These are phyloP conservation scores for Purpureocillium lavendulum DNA, from an alignment of 2,329 filamentous ascomycete species.

Conservation along the genomic window DNA sequence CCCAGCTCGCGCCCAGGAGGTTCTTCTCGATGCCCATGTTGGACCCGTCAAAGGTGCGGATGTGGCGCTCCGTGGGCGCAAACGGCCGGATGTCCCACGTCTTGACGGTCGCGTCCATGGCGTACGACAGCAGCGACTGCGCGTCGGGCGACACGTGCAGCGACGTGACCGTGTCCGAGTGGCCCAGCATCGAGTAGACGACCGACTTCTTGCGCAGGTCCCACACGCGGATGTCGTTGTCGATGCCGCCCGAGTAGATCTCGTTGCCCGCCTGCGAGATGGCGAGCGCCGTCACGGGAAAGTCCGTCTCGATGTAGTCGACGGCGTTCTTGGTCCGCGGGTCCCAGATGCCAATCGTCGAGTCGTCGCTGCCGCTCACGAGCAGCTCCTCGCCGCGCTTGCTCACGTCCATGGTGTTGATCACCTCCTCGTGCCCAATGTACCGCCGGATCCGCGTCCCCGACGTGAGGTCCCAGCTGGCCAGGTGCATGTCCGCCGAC, in stretches of 20 bases:
- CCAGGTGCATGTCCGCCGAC: conserved; percentile 86
- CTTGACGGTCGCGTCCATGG: conserved; percentile 86
- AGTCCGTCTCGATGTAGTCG: conserved; percentile 83
- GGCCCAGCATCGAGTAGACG: conserved; percentile 79
- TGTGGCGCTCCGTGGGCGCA: conserved; percentile 75
- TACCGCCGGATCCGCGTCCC: conserved; percentile 89
- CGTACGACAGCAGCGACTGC: conserved; percentile 81
- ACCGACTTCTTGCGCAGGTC: conserved; percentile 87
- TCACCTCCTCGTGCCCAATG: conserved; percentile 87
- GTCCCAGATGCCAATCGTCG: conserved; percentile 92
- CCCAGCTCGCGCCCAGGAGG: conserved; percentile 83
- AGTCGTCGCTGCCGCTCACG: conserved; percentile 88
- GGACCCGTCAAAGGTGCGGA: conserved; percentile 89
- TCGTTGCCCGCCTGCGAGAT: conserved; percentile 94
- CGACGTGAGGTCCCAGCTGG: conserved; percentile 90
- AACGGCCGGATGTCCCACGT: conserved; percentile 97
- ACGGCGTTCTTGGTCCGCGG: conserved; percentile 81
- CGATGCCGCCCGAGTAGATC: conserved; percentile 88
- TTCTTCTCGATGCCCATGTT: conserved; percentile 85
- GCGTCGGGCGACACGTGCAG: conserved; percentile 88
- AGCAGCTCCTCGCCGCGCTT: conserved; percentile 84
- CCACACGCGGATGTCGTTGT: conserved; percentile 97
- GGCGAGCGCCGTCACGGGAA: conserved; percentile 84
- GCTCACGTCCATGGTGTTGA: conserved; percentile 85
- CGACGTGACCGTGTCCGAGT: conserved; percentile 87